Evolutionary conservation across 495 filamentous ascomycete species (phyloP).

Genomic region (Aspergillus coremiiformis): DNA sequence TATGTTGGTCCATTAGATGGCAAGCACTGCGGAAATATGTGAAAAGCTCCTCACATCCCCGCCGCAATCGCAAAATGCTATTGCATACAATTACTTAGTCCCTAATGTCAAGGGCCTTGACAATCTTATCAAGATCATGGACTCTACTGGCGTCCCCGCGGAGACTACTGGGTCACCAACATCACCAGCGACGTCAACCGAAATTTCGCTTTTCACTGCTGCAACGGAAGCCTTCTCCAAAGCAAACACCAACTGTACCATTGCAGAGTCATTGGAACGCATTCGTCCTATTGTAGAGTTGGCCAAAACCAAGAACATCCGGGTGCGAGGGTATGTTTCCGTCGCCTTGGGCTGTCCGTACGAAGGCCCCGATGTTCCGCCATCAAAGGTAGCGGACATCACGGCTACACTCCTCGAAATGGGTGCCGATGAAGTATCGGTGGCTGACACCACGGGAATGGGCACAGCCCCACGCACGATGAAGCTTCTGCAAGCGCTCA

Average conservation of each 20-base stretch:
- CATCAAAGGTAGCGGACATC: conserved; percentile 73
- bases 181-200: conserved; percentile 41
- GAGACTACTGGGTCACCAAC: conserved; percentile 31
- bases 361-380: conserved; percentile 76
- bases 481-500: conserved; percentile 61
- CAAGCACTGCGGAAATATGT: conserved; percentile 77
- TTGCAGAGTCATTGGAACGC: conserved; percentile 69
- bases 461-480: conserved; percentile 78
- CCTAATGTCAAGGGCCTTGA: conserved; percentile 81
- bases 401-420: conserved; percentile 80
- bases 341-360: conserved; percentile 94
- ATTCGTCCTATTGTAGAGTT: conserved; percentile 68
- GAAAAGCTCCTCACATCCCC: conserved; percentile 57
- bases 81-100: conserved; percentile 89
- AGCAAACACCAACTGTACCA: conserved; percentile 85
- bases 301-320: conserved; percentile 62
- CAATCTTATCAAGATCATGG: conserved; percentile 40
- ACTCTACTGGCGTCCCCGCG: conserved; percentile 32
- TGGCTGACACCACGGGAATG: conserved; percentile 96
- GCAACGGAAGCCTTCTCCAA: conserved; percentile 89
- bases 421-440: conserved; percentile 89
- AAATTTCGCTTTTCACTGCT: conserved; percentile 86
- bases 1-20: conserved; percentile 57
- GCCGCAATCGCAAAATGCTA: conserved; percentile 51
- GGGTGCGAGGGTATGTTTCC: conserved; percentile 88